Evolutionary conservation across 2,329 filamentous ascomycete species (phyloP).

Genomic region (Paecilomyces formosus): DNA sequence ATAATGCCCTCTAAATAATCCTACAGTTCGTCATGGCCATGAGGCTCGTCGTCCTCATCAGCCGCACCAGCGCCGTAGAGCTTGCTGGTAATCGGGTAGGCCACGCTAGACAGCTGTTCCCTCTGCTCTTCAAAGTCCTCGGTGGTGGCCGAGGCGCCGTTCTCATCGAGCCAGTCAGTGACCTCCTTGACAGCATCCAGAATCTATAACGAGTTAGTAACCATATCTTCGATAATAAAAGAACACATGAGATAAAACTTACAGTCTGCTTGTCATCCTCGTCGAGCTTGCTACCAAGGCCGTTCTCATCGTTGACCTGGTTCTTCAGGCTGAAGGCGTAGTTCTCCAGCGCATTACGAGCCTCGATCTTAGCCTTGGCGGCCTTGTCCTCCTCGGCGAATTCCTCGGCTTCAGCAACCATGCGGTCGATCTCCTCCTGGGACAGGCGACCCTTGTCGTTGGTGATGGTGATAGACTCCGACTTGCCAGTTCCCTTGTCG

Average conservation of each 20-base stretch:
- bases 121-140: conserved; percentile 99
- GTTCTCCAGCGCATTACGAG: conserved; percentile 95
- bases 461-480: conserved; percentile 95
- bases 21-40: conserved; percentile 73
- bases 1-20: conserved; percentile 25
- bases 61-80: conserved; percentile 65
- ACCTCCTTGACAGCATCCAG: conserved; percentile 95
- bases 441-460: conserved; percentile 98
- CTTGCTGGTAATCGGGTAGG: conserved; percentile 99
- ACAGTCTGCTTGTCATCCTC: conserved; percentile 97
- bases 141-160: conserved; percentile 71
- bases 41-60: conserved; percentile 63
- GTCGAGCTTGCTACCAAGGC: conserved; percentile 95
- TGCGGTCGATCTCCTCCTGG: conserved; percentile 96
- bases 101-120: conserved; percentile 95
- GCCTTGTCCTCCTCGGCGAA: conserved; percentile 99
- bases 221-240: not conserved
- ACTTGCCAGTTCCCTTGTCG: conserved; percentile 98
- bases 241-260: conserved; percentile 33
- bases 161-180: conserved; percentile 94
- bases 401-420: conserved; percentile 97
- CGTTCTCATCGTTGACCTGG: conserved; percentile 95
- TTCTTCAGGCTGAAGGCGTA: conserved; percentile 99
- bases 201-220: conserved; percentile 48
- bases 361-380: conserved; percentile 91